Conservation (phyloP, 805 yeast species). For the Wickerhamomyces silvicola region DNA sequence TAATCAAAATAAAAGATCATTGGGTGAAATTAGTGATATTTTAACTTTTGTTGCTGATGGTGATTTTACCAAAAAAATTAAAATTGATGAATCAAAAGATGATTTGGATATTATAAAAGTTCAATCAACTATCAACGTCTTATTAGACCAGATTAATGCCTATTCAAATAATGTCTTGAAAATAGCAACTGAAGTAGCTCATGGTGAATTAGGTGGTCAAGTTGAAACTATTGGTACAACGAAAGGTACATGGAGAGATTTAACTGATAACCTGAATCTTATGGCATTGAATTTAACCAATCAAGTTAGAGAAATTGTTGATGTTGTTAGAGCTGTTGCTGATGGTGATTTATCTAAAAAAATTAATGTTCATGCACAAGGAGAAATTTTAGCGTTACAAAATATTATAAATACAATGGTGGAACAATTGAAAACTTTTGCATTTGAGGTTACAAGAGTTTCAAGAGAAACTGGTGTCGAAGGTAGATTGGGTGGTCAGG, state of each 20-base stretch:
- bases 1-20: background rate
- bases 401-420: slow-evolving; percentile 89
- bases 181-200: slow-evolving; percentile 85
- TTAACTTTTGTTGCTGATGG: slow-evolving; percentile 83
- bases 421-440: slow-evolving; percentile 80
- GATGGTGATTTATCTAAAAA: slow-evolving; percentile 77
- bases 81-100: slow-evolving; percentile 54
- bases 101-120: slow-evolving; percentile 79
- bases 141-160: slow-evolving; percentile 80
- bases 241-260: slow-evolving; percentile 83
- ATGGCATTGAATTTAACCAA: slow-evolving; percentile 86
- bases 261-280: slow-evolving; percentile 82
- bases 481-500: slow-evolving; percentile 86
- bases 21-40: slow-evolving; percentile 76
- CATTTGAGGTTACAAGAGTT: slow-evolving; percentile 81
- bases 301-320: slow-evolving; percentile 86
- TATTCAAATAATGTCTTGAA: slow-evolving; percentile 84
- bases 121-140: slow-evolving; percentile 76
- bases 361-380: slow-evolving; percentile 87
- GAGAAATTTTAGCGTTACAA: slow-evolving; percentile 79
- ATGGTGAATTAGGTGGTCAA: slow-evolving; percentile 85
- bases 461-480: slow-evolving; percentile 91
- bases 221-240: slow-evolving; percentile 66
- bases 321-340: slow-evolving; percentile 85
- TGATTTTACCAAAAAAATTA: slow-evolving; percentile 71